Conservation (phyloP, 768 basidiomycete species). For the Pisolithus tinctorius region DNA sequence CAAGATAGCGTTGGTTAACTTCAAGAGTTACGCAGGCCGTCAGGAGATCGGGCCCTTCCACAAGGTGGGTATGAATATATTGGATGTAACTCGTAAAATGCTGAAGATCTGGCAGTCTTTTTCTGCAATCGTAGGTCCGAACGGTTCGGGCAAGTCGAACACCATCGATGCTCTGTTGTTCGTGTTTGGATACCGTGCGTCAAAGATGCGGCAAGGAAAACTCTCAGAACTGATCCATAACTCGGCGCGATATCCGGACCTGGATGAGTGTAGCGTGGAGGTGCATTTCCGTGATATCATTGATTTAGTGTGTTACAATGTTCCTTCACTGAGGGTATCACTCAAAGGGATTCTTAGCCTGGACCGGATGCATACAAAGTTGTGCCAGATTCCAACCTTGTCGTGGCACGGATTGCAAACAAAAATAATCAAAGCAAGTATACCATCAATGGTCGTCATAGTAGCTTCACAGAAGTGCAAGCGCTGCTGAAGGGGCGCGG, state of each 20-base stretch:
- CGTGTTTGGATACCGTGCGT: constrained; percentile 95
- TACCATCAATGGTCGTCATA: constrained; percentile 73
- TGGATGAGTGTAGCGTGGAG: constrained; percentile 89
- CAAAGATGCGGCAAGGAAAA: constrained; percentile 97
- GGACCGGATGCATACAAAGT: constrained; percentile 82
- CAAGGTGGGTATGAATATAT: constrained; percentile 50
- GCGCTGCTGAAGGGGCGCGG: constrained; percentile 85
- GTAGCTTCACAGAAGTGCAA: constrained; percentile 85
- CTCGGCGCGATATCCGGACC: constrained; percentile 77
- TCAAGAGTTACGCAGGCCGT: constrained; percentile 95
- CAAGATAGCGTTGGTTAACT: constrained; percentile 88
- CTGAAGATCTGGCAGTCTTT: constrained; percentile 59
- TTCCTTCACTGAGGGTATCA: neutral
- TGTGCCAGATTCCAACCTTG: constrained; percentile 74
- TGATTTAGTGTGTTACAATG: constrained; percentile 59
- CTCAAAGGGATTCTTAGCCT: constrained; percentile 45
- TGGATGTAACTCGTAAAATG: neutral
- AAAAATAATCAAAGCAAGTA: constrained; percentile 89
- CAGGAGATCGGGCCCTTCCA: constrained; percentile 99
- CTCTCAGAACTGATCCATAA: constrained; percentile 96
- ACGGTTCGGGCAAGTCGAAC: constrained; percentile 97
- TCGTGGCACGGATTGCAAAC: constrained; percentile 83
- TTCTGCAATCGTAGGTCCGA: constrained; percentile 95
- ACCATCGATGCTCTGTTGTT: constrained; percentile 97
- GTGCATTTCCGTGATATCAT: constrained; percentile 95